Evolutionary conservation across 768 basidiomycete species (phyloP).

Genomic region (Suillus decipiens): DNA sequence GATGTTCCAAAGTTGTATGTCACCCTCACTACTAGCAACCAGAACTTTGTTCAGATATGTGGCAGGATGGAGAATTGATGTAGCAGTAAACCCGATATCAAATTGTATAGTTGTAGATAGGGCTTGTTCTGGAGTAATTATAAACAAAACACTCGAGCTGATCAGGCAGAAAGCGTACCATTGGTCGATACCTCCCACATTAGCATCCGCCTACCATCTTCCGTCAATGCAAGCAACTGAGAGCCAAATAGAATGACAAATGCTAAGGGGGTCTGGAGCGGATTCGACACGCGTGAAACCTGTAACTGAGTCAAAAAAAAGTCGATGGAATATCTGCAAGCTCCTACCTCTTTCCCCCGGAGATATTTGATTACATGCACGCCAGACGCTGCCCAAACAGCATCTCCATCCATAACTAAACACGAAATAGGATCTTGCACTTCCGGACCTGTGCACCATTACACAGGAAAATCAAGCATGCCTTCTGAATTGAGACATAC

Average conservation of each 20-base stretch:
- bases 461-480: constrained; percentile 9
- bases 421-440: constrained; percentile 69
- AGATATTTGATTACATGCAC: constrained; percentile 71
- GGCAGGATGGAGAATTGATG: constrained; percentile 83
- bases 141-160: neutral
- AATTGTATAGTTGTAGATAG: constrained; percentile 68
- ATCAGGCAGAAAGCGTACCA: constrained; percentile 42
- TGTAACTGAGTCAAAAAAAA: constrained; percentile 12
- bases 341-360: constrained; percentile 81
- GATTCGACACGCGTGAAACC: constrained; percentile 64
- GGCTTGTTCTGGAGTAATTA: constrained; percentile 20
- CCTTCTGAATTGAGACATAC: constrained; percentile 1
- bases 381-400: constrained; percentile 81
- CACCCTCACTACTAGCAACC: constrained; percentile 78
- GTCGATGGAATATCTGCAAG: constrained; percentile 7
- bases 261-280: constrained; percentile 58
- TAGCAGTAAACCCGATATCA: constrained; percentile 84
- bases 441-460: constrained; percentile 69
- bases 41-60: constrained; percentile 97
- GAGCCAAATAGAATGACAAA: constrained; percentile 80
- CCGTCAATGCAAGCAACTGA: constrained; percentile 75
- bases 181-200: constrained; percentile 70
- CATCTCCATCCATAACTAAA: constrained; percentile 82
- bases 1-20: constrained; percentile 93
- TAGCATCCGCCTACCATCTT: constrained; percentile 75